These are phyloP conservation scores for Backusella macrospora DNA, from an alignment of 192 early-diverging fungal species.

Conservation along the genomic window DNA sequence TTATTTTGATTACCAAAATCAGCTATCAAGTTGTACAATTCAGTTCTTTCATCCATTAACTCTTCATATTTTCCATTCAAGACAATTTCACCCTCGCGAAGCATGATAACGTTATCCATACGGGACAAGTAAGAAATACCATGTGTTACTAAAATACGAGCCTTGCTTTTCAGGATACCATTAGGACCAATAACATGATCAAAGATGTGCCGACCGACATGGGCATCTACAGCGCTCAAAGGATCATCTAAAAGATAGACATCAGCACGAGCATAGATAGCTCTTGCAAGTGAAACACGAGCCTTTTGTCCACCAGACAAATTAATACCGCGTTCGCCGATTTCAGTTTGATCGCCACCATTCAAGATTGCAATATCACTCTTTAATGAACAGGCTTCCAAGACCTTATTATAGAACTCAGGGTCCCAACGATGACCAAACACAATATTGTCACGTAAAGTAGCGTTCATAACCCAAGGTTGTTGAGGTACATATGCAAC, in stretches of 20 bases:
- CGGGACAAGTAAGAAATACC: conserved; percentile 77
- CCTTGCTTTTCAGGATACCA: conserved; percentile 76
- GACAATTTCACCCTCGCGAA: conserved; percentile 70
- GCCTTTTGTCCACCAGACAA: conserved; percentile 93
- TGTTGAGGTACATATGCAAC: conserved; percentile 80
- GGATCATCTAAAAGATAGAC: conserved; percentile 80
- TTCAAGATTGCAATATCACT: conserved; percentile 85
- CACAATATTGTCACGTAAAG: conserved; percentile 89
- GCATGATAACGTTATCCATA: conserved; percentile 67
- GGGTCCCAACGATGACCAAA: conserved; percentile 82
- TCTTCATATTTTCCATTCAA: conserved; percentile 70
- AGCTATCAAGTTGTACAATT: conserved; percentile 66
- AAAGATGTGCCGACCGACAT: conserved; percentile 78
- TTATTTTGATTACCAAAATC: conserved; percentile 67
- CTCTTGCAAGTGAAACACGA: conserved; percentile 64
- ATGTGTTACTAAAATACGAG: conserved; percentile 83
- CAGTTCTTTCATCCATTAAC: conserved; percentile 64
- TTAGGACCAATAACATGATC: conserved; percentile 85
- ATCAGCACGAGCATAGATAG: conserved; percentile 91
- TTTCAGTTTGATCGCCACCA: conserved; percentile 90
- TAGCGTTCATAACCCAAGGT: conserved; percentile 96
- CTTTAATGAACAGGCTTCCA: conserved; percentile 83
- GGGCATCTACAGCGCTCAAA: conserved; percentile 66
- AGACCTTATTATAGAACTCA: conserved; percentile 67
- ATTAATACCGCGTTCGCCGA: conserved; percentile 90